Evolutionary conservation across 305 asterid genomes (phyloP), one percentile per base, ranked within the genome.

Genomic region (Salvia sclarea): DNA sequence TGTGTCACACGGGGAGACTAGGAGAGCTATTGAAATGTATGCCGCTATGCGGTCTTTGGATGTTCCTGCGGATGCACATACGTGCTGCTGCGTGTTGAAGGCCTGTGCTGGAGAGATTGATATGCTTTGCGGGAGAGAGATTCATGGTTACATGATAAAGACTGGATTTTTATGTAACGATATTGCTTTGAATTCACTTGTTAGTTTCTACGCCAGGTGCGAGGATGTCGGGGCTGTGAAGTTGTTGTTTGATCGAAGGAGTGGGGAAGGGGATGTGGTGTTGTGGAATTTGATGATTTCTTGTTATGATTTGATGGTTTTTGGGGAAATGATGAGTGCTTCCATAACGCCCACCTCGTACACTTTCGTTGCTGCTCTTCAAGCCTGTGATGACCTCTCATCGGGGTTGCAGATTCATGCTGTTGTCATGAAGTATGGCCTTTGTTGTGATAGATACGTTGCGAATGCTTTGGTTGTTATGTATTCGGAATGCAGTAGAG

Each of bases 261-360:
- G 63, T 14, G 76, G 71, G 49, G 72, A 61, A 69, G 81, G 75
- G 31, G 96, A 92, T 58, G 86, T 71, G 38, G 97, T 90, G 59
- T 79, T 83, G n/a, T 91, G 92, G 92, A 94, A 94, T 79, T 82
- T 83, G 17, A 85, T 89, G 67, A 85, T 91, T 64, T 94, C 95
- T 47, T 81, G 88, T 2, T 81, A 81, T 78, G 61, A 87, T 18
- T 65, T 85, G 76, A 66, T 16, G 66, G 73, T 86, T 30, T 82
- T 91, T 17, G 20, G n/a, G 14, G 89, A 83, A 74, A 83, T 93
- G 97, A 72, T 66, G 69, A 68, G 30, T 56, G 76, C 64, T 16
- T 63, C 80, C 64, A 76, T 84, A 17, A 20, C n/a, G n/a, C 96
- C 88, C 3, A 87, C 79, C 73, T 76, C 96, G 0, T 91, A 89